Percentiles rank a stretch among this genome's conserved stretches.
These are phyloP conservation scores for Colletotrichum sp. DNA, from an alignment of 2,329 filamentous ascomycete species.

Conservation along the genomic window DNA sequence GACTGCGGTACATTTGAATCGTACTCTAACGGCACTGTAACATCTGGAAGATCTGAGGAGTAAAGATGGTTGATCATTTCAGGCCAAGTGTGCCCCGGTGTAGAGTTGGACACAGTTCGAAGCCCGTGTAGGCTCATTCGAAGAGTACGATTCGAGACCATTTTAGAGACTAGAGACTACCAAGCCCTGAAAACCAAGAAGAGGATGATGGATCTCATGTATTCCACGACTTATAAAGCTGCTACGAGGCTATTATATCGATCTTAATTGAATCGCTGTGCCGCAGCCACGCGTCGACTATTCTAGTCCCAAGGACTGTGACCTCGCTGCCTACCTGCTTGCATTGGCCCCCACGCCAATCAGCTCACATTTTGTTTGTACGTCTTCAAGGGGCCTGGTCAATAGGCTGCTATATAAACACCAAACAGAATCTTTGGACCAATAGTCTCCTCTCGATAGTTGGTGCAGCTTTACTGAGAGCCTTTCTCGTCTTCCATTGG, in stretches of 20 bases:
- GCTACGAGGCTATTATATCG: neutral
- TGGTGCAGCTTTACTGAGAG: conserved; percentile 42
- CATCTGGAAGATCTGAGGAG: neutral
- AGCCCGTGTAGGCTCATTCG: neutral
- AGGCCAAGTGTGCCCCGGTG: neutral
- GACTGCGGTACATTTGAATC: neutral
- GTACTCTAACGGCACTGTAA: neutral
- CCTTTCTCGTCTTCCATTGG: conserved; percentile 41
- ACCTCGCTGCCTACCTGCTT: neutral
- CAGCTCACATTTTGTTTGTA: neutral
- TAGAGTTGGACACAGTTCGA: neutral
- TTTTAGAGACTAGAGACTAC: neutral
- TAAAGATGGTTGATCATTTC: neutral
- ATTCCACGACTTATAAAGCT: neutral
- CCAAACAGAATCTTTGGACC: neutral
- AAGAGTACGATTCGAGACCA: neutral
- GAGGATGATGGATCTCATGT: neutral
- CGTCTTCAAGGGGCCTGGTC: neutral
- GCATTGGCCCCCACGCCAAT: neutral
- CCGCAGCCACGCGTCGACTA: neutral
- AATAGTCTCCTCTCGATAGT: conserved; percentile 37
- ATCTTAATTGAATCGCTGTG: neutral
- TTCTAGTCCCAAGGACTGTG: neutral
- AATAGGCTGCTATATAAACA: neutral
- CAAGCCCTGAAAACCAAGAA: neutral